These are phyloP conservation scores for Phaeotremella skinneri DNA, from an alignment of 768 basidiomycete genomes.

Conservation along the genomic window DNA sequence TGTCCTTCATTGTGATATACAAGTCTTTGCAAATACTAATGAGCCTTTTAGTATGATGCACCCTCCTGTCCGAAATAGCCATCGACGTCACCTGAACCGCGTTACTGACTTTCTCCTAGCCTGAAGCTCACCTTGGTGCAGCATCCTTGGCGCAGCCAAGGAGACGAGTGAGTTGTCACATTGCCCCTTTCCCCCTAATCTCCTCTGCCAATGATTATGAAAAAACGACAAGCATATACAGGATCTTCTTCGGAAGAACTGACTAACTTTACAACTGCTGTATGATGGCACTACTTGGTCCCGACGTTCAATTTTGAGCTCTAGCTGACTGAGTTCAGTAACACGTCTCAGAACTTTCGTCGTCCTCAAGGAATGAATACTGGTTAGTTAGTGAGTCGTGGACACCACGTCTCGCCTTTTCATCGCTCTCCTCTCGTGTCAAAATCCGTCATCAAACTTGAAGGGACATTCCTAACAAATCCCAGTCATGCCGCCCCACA, in stretches of 20 bases:
- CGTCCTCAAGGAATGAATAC: no score
- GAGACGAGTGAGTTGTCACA: conserved; percentile 1
- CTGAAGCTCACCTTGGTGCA: no score
- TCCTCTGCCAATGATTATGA: conserved; percentile 40
- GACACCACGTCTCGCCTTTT: no score
- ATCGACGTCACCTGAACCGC: neutral
- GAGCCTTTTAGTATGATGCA: conserved; percentile 28
- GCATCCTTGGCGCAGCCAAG: neutral
- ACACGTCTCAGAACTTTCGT: no score
- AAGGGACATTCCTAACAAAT: no score
- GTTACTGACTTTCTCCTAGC: no score
- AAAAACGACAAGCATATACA: conserved; percentile 51
- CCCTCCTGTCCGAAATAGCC: neutral
- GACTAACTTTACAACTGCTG: conserved; percentile 41
- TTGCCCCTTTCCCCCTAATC: neutral
- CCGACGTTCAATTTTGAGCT: neutral
- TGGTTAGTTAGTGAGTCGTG: no score
- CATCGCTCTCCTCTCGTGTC: no score
- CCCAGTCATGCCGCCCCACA: neutral
- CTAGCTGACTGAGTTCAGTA: neutral
- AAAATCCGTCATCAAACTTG: no score
- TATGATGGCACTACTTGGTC: conserved; percentile 29
- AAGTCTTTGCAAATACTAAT: neutral
- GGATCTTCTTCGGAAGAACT: conserved; percentile 39
- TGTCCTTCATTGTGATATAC: conserved; percentile 1